phyloP scores from a whole-genome alignment of 108 stramenopile species.

The Nitzschia sp. region DNA sequence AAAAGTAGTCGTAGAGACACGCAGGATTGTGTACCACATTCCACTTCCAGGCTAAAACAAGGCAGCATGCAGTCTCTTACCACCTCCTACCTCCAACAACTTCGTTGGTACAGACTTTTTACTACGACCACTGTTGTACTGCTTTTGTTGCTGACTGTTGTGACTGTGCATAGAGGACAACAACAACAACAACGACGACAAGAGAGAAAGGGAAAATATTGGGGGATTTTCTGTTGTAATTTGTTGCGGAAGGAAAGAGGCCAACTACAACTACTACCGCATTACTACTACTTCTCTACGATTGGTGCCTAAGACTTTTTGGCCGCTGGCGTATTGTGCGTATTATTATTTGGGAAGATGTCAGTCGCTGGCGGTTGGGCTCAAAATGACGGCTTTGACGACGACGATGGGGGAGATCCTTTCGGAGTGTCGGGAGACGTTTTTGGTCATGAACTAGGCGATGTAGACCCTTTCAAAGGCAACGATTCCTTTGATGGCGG shows the following conservation, averaged over 20 bases:
- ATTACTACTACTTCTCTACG: neutral
- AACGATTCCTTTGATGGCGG: slow-evolving; percentile 27
- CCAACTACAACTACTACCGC: neutral
- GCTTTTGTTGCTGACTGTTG: neutral
- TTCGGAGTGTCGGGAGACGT: slow-evolving; percentile 21
- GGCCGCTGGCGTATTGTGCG: too few species aligned
- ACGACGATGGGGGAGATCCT: slow-evolving; percentile 8
- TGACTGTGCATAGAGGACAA: too few species aligned
- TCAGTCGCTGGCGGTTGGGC: slow-evolving; percentile 6
- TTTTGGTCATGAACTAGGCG: slow-evolving; percentile 19
- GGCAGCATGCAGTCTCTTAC: neutral
- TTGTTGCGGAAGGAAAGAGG: neutral
- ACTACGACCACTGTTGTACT: neutral
- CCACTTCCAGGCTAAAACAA: neutral
- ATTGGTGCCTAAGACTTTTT: neutral
- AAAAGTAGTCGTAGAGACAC: neutral
- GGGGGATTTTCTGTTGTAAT: neutral
- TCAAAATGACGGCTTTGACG: slow-evolving; percentile 8
- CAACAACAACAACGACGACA: too few species aligned
- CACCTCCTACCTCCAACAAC: neutral
- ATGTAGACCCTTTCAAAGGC: slow-evolving; percentile 21
- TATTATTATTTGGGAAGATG: neutral
- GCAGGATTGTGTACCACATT: too few species aligned
- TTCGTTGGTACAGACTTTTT: neutral
- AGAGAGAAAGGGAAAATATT: too few species aligned